These are phyloP conservation scores for Phytophthora nicotianae DNA, from an alignment of 352 stramenopile genomes.

Conservation along the genomic window DNA sequence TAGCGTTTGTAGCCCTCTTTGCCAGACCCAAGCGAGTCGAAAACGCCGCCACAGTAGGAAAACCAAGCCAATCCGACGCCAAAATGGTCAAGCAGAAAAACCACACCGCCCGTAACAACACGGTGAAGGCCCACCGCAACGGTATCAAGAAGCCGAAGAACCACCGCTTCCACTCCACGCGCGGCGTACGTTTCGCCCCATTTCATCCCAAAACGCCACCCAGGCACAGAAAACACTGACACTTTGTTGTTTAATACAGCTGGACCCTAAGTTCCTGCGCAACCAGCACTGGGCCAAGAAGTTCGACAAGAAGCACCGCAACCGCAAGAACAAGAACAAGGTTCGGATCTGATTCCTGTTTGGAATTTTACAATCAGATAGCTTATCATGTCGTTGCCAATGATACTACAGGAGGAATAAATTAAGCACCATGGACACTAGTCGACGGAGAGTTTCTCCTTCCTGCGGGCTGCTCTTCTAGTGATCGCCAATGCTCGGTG, in stretches of 20 bases:
- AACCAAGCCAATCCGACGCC: conserved; percentile 59
- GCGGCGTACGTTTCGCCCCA: conserved; percentile 74
- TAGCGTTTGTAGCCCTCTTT: conserved; percentile 24
- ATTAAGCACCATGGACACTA: conserved; percentile 27
- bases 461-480: conserved; percentile 19
- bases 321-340: conserved; percentile 65
- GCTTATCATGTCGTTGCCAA: conserved; percentile 1
- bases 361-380: neutral
- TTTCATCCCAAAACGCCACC: neutral
- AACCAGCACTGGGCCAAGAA: conserved; percentile 99
- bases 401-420: conserved; percentile 58
- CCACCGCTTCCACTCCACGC: conserved; percentile 94
- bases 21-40: conserved; percentile 4
- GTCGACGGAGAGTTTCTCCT: conserved; percentile 24
- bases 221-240: neutral
- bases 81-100: conserved; percentile 97
- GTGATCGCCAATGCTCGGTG: conserved; percentile 18
- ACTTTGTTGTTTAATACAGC: conserved; percentile 38
- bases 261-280: conserved; percentile 98
- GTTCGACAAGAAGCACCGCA: conserved; percentile 93
- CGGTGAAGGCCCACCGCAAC: conserved; percentile 97
- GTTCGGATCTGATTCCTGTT: conserved; percentile 19
- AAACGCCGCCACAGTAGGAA: conserved; percentile 46
- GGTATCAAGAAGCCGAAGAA: conserved; percentile 98
- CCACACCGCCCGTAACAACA: conserved; percentile 97